A percentile compares a stretch with the other conserved stretches of the same genome.
phyloP scores from a whole-genome alignment of 2,329 filamentous ascomycete species.

The Aspergillus sp. region DNA sequence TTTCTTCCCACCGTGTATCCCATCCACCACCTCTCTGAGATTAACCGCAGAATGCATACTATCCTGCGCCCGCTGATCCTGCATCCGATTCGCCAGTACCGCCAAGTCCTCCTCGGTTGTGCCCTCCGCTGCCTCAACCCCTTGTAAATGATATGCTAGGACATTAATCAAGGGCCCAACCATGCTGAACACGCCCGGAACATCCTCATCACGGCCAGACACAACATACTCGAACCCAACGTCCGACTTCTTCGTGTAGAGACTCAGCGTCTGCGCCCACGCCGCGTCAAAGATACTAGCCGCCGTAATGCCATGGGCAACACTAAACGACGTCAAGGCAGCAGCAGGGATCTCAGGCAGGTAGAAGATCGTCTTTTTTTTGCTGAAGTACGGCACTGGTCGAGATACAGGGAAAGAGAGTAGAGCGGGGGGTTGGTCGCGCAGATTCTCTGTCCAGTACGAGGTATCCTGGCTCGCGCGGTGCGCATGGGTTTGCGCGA shows the following conservation, averaged over 20 bases:
- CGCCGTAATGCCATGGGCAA: not conserved
- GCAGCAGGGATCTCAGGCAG: not conserved
- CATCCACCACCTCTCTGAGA: not conserved
- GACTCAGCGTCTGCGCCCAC: not conserved
- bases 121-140: not conserved
- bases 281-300: not conserved
- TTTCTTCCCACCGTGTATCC: not conserved
- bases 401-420: not conserved
- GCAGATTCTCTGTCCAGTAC: not conserved
- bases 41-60: not conserved
- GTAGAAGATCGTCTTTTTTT: not conserved
- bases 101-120: not conserved
- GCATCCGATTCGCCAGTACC: not conserved
- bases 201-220: not conserved
- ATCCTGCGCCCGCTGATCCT: not conserved
- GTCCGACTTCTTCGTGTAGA: not conserved
- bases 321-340: not conserved
- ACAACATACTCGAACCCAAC: not conserved
- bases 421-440: not conserved
- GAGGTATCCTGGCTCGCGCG: not conserved
- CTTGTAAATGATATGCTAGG: not conserved
- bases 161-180: not conserved
- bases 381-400: not conserved
- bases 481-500: not conserved
- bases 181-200: not conserved